Percentiles rank a stretch among this genome's conserved stretches.
Conservation (phyloP, 805 yeast genomes). For the Yarrowia deformans region DNA sequence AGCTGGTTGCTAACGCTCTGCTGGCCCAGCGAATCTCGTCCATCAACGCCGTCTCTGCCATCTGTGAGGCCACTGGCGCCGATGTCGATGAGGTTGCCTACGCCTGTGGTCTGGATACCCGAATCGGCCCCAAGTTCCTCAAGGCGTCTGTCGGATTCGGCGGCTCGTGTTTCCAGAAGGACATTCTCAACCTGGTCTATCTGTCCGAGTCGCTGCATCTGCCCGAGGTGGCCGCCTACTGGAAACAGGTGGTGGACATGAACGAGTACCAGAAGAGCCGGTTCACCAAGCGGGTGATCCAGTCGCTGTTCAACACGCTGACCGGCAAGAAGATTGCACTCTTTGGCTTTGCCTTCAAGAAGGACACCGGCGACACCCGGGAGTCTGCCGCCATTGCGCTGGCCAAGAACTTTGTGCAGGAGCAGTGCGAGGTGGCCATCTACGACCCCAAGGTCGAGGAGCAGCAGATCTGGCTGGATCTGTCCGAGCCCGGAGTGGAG, state of each 20-base stretch:
- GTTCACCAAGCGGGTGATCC: constrained; percentile 47
- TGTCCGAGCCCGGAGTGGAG: constrained; percentile 36
- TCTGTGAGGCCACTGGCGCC: constrained; percentile 49
- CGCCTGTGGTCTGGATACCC: constrained; percentile 48
- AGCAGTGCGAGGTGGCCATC: constrained; percentile 47
- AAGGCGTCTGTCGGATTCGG: constrained; percentile 50
- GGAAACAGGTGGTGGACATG: constrained; percentile 45
- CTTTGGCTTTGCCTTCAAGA: constrained; percentile 49
- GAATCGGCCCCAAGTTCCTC: constrained; percentile 48
- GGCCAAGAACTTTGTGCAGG: constrained; percentile 46
- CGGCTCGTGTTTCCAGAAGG: constrained; percentile 49
- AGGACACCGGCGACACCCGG: constrained; percentile 49
- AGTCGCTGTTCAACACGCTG: constrained; percentile 47
- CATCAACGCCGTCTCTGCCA: constrained; percentile 49
- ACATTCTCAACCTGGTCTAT: constrained; percentile 47
- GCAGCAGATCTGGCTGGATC: constrained; percentile 43
- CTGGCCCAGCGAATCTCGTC: constrained; percentile 49
- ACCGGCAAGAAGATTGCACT: constrained; percentile 47
- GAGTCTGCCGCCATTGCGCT: constrained; percentile 49
- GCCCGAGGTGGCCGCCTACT: constrained; percentile 47
- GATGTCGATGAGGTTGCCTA: constrained; percentile 49
- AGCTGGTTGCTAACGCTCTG: constrained; percentile 49
- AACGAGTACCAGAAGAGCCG: constrained; percentile 48
- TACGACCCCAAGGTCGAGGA: constrained; percentile 50
- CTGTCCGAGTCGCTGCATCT: constrained; percentile 48